Conservation (phyloP, 2,329 filamentous ascomycete species). For the Bipolaris victoriae region DNA sequence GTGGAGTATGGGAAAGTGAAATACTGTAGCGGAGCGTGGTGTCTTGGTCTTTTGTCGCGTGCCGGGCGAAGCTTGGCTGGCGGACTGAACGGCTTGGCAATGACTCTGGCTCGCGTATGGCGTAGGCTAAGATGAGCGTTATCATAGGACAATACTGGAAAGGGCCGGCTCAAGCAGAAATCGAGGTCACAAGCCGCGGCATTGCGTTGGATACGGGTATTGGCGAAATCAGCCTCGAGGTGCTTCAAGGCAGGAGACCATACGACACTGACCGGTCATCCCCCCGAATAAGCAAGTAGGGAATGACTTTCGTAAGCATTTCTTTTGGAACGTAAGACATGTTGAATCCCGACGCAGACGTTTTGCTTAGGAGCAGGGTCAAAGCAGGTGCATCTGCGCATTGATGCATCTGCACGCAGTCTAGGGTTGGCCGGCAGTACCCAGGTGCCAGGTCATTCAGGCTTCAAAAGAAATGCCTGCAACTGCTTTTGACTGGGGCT, state of each 20-base stretch:
- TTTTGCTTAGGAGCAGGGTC: not conserved
- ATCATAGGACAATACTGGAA: constrained; percentile 2
- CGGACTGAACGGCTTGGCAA: constrained; percentile 16
- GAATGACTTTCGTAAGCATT: not conserved
- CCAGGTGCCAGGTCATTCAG: not conserved
- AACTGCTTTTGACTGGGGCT: not conserved
- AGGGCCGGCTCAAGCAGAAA: constrained; percentile 9
- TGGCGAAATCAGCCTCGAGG: not conserved
- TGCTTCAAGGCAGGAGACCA: too few species aligned
- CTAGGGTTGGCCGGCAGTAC: constrained; percentile 1
- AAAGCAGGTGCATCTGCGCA: not conserved
- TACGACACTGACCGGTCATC: not conserved
- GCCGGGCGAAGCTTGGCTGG: constrained; percentile 16
- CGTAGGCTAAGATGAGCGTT: constrained; percentile 9
- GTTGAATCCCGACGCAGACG: not conserved
- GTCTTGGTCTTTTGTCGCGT: constrained; percentile 22
- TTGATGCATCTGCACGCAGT: not conserved
- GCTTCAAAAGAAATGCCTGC: not conserved
- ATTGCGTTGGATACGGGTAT: not conserved
- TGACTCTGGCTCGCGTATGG: constrained; percentile 12
- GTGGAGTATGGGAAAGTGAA: constrained; percentile 3
- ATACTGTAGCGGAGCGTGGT: constrained; percentile 20
- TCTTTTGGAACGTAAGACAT: not conserved
- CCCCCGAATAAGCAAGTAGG: not conserved
- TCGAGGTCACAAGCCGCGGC: not conserved